Percentiles rank a stretch among this genome's conserved stretches.
phyloP scores from a whole-genome alignment of 495 filamentous ascomycete species.

The Endocarpon pusillum region DNA sequence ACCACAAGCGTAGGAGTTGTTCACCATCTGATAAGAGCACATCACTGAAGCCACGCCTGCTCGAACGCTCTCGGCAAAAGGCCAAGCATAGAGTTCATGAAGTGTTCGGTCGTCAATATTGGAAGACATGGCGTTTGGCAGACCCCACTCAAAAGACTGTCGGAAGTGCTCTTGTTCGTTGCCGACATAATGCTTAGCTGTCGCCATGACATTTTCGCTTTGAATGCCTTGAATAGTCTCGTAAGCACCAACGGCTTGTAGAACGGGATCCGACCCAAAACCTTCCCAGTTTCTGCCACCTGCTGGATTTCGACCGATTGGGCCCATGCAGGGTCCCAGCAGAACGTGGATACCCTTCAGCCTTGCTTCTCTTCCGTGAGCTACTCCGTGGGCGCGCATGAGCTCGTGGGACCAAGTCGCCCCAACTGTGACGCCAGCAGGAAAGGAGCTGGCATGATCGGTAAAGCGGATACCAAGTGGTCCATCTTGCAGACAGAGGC shows the following conservation, averaged over 20 bases:
- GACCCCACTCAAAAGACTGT: slow-evolving; percentile 56
- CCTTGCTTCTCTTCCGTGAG: slow-evolving; percentile 52
- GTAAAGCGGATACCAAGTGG: slow-evolving; percentile 66
- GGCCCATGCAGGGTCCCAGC: slow-evolving; percentile 61
- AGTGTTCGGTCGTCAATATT: slow-evolving; percentile 72
- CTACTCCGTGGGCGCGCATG: slow-evolving; percentile 52
- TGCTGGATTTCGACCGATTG: slow-evolving; percentile 63
- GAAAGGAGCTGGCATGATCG: slow-evolving; percentile 62
- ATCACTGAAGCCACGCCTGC: slow-evolving; percentile 80
- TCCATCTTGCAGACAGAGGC: slow-evolving; percentile 80
- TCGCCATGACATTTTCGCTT: slow-evolving; percentile 64
- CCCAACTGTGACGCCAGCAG: slow-evolving; percentile 70
- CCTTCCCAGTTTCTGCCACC: slow-evolving; percentile 90
- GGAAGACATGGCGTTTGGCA: slow-evolving; percentile 55
- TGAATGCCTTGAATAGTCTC: slow-evolving; percentile 65
- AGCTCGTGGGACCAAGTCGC: slow-evolving; percentile 76
- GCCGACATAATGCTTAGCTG: slow-evolving; percentile 62
- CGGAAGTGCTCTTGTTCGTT: slow-evolving; percentile 87
- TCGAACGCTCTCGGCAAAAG: slow-evolving; percentile 70
- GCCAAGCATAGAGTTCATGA: slow-evolving; percentile 81
- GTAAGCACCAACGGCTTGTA: slow-evolving; percentile 49
- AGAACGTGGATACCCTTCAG: slow-evolving; percentile 58
- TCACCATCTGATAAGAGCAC: slow-evolving; percentile 82
- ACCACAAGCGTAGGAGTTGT: slow-evolving; percentile 78
- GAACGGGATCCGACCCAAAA: slow-evolving; percentile 61